Evolutionary conservation across 225 moss, liverwort and hornwort species (phyloP).

Genomic region (Physcomitrium patens): DNA sequence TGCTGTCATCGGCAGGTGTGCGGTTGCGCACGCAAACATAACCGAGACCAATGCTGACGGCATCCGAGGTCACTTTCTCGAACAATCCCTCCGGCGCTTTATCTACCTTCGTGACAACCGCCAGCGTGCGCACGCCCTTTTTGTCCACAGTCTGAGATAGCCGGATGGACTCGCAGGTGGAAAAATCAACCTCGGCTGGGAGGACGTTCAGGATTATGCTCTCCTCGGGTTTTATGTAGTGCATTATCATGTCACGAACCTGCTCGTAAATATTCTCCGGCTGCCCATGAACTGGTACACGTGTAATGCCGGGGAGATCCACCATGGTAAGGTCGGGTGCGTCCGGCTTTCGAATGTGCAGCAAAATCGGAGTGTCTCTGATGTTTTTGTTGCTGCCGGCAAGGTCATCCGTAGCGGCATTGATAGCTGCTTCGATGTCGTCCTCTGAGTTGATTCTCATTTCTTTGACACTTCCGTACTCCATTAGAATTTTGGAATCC

Average conservation of each 20-base stretch:
- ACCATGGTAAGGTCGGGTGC: conserved; percentile 56
- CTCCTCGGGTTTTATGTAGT: conserved; percentile 36
- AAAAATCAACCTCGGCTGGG: conserved; percentile 39
- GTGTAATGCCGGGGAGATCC: conserved; percentile 51
- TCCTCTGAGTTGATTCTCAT: conserved; percentile 9
- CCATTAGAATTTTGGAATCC: conserved; percentile 14
- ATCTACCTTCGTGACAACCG: conserved; percentile 53
- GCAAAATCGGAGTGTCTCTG: conserved; percentile 26
- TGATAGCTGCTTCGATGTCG: conserved; percentile 25
- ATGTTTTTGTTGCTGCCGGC: conserved; percentile 37
- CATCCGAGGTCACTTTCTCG: conserved; percentile 48
- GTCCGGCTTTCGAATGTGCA: conserved; percentile 37
- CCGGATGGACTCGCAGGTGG: conserved; percentile 42
- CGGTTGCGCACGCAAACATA: conserved; percentile 51
- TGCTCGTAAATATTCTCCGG: conserved; percentile 43
- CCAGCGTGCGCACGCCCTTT: conserved; percentile 40
- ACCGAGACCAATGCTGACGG: conserved; percentile 42
- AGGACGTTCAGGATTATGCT: conserved; percentile 51
- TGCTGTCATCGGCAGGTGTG: conserved; percentile 28
- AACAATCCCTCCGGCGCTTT: conserved; percentile 49
- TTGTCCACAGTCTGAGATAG: conserved; percentile 47
- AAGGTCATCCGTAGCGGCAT: conserved; percentile 20
- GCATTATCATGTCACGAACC: conserved; percentile 31
- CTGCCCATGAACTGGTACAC: conserved; percentile 47
- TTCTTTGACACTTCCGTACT: conserved; percentile 6